Conservation (phyloP, 1,139 yeast genomes). For the Spathaspora jeffriesii region DNA sequence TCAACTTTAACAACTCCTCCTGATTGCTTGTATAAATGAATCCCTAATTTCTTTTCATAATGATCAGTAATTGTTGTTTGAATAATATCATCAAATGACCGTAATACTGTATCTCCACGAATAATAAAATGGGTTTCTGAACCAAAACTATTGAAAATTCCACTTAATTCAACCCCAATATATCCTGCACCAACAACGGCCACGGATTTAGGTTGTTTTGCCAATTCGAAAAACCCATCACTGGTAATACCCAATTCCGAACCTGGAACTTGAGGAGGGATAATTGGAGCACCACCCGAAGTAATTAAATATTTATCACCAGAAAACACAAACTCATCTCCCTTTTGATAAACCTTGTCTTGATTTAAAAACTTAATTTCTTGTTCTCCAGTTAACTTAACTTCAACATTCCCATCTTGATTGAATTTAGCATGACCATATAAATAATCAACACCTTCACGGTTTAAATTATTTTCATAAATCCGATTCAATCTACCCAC, state of each 20-base stretch:
- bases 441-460: slow-evolving; percentile 85
- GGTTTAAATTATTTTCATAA: slow-evolving; percentile 80
- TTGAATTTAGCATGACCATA: slow-evolving; percentile 89
- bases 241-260: slow-evolving; percentile 84
- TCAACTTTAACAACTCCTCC: slow-evolving; percentile 61
- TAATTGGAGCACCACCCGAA: slow-evolving; percentile 86
- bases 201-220: slow-evolving; percentile 83
- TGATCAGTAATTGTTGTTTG: slow-evolving; percentile 78
- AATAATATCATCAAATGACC: slow-evolving; percentile 83
- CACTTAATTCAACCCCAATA: slow-evolving; percentile 94
- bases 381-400: slow-evolving; percentile 49
- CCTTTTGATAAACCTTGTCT: slow-evolving; percentile 30
- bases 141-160: slow-evolving; percentile 88
- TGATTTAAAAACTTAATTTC: slow-evolving; percentile 34
- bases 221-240: slow-evolving; percentile 86
- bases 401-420: slow-evolving; percentile 74
- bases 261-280: slow-evolving; percentile 75
- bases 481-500: slow-evolving; percentile 86
- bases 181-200: slow-evolving; percentile 98
- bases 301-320: slow-evolving; percentile 88
- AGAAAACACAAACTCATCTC: slow-evolving; percentile 61
- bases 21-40: slow-evolving; percentile 71
- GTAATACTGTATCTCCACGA: slow-evolving; percentile 87
- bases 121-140: slow-evolving; percentile 86
- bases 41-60: slow-evolving; percentile 74